These are phyloP conservation scores for Cryptococcus wingfieldii DNA, from an alignment of 1,284 basidiomycete species.

Conservation along the genomic window DNA sequence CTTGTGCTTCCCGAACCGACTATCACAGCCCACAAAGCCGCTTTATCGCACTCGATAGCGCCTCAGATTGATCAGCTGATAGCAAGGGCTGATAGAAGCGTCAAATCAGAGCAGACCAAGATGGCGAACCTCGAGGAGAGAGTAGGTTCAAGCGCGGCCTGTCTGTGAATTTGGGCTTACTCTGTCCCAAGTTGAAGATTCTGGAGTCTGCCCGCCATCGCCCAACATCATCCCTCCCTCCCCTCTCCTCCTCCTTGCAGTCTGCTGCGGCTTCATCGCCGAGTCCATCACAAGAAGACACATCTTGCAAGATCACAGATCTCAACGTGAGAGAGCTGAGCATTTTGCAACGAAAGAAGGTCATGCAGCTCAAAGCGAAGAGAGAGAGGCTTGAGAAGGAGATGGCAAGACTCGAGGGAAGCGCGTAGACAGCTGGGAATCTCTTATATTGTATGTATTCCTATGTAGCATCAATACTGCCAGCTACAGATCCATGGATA, in stretches of 20 bases:
- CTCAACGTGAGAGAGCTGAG: constrained; percentile 37
- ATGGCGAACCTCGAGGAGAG: constrained; percentile 36
- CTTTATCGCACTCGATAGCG: constrained; percentile 35
- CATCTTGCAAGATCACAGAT: constrained; percentile 17
- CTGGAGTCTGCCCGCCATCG: constrained; percentile 20
- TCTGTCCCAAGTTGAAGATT: constrained; percentile 13
- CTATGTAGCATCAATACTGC: too few relatives aligned
- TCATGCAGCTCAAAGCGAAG: constrained; percentile 39
- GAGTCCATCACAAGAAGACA: constrained; percentile 2
- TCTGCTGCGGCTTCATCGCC: neutral
- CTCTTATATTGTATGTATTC: too few relatives aligned
- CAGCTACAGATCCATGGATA: too few relatives aligned
- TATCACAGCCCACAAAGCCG: constrained; percentile 34
- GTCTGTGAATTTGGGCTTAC: neutral
- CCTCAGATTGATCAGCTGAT: constrained; percentile 46
- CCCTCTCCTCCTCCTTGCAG: neutral
- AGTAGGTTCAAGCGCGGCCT: constrained; percentile 12
- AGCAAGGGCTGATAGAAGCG: constrained; percentile 27
- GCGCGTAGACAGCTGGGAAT: neutral
- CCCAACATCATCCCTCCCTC: neutral
- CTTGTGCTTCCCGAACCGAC: constrained; percentile 42
- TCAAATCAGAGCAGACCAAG: constrained; percentile 23
- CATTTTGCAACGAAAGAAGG: constrained; percentile 36
- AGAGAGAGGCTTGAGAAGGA: constrained; percentile 43
- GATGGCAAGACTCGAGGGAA: constrained; percentile 22